Percentiles rank a stretch among this genome's conserved stretches.
Evolutionary conservation across 768 basidiomycete species (phyloP).

Genomic region (Floccularia luteovirens): DNA sequence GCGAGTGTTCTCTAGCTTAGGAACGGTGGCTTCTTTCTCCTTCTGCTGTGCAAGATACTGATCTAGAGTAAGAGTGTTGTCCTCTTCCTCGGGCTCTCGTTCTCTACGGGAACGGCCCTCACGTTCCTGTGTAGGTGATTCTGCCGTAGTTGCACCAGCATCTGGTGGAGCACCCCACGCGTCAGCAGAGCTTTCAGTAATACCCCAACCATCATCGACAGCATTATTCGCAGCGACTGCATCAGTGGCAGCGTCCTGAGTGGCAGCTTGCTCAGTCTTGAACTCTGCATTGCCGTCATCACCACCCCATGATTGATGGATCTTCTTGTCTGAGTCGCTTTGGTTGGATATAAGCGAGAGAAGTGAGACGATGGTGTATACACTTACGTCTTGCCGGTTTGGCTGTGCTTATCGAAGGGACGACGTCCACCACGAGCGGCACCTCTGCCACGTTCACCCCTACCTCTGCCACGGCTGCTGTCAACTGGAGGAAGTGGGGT

Average conservation of each 20-base stretch:
- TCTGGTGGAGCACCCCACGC: slow-evolving; percentile 18
- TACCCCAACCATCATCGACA: slow-evolving; percentile 4
- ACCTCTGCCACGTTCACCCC: slow-evolving; percentile 43
- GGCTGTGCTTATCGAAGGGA: slow-evolving; percentile 80
- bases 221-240: slow-evolving; percentile 13
- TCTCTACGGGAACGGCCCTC: slow-evolving; percentile 39
- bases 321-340: slow-evolving; percentile 87
- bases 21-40: slow-evolving; percentile 52
- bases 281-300: slow-evolving; percentile 83
- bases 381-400: slow-evolving; percentile 75
- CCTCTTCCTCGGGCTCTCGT: slow-evolving; percentile 75
- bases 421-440: slow-evolving; percentile 57
- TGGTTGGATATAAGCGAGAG: slow-evolving; percentile 8
- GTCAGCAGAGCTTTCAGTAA: slow-evolving; percentile 13
- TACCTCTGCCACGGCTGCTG: slow-evolving; percentile 29
- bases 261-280: slow-evolving; percentile 72
- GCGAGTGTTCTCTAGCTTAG: slow-evolving; percentile 72
- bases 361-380: slow-evolving; percentile 3
- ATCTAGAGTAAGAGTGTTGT: slow-evolving; percentile 90
- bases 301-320: slow-evolving; percentile 93
- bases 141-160: slow-evolving; percentile 20
- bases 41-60: slow-evolving; percentile 85
- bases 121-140: slow-evolving; percentile 22
- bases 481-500: slow-evolving; percentile 27
- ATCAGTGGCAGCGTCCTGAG: slow-evolving; percentile 60